Percentiles rank a stretch among this genome's conserved stretches.
phyloP scores from a whole-genome alignment of 352 stramenopile species.

The Globisporangium recalcitrans region DNA sequence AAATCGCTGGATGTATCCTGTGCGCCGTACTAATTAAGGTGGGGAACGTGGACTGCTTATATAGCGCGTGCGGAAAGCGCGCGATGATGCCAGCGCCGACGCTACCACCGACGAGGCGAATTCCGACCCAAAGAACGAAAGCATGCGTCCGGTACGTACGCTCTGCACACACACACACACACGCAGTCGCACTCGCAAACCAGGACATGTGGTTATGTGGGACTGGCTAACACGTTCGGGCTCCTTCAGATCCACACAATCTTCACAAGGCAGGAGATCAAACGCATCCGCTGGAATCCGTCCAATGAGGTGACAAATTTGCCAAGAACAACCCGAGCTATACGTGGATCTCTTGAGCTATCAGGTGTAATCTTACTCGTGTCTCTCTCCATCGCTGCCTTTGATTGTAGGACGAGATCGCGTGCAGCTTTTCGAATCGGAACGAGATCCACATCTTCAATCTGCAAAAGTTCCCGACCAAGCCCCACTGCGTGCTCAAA shows the following conservation, averaged over 20 bases:
- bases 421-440: conserved; percentile 59
- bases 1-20: too few relatives aligned
- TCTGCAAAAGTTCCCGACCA: conserved; percentile 62
- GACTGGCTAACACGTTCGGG: neutral
- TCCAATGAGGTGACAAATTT: conserved; percentile 45
- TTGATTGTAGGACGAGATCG: conserved; percentile 54
- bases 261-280: conserved; percentile 58
- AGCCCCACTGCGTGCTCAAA: conserved; percentile 56
- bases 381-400: too few relatives aligned
- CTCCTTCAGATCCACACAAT: conserved; percentile 79
- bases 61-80: neutral
- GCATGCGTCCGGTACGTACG: conserved; percentile 32
- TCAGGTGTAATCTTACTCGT: neutral
- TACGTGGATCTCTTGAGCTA: too few relatives aligned
- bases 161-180: too few relatives aligned
- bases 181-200: too few relatives aligned
- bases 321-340: neutral
- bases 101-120: neutral
- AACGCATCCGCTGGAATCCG: conserved; percentile 75
- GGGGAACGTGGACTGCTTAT: neutral
- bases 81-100: neutral
- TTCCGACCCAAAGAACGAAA: conserved; percentile 4
- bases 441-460: conserved; percentile 79
- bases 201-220: neutral
- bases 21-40: too few relatives aligned